Percentiles rank a stretch among this genome's conserved stretches.
Conservation (phyloP, 306 rosid species). For the Cucumis melo region DNA sequence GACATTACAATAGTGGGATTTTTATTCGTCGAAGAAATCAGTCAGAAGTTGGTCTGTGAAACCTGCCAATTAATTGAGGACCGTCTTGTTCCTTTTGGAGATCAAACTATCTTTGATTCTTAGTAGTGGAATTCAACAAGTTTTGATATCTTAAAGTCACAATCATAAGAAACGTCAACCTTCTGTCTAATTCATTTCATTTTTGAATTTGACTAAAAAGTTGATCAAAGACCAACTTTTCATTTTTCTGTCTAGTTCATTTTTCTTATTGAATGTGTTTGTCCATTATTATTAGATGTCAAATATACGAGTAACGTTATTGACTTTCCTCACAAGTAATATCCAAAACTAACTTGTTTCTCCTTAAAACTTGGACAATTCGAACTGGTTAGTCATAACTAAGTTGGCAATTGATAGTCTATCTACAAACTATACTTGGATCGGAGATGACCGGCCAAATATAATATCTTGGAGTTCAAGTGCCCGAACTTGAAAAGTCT, state of each 20-base stretch:
- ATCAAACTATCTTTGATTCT: background rate
- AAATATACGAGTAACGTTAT: background rate
- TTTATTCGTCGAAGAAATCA: background rate
- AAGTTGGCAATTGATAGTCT: background rate
- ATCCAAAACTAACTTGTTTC: too few relatives aligned
- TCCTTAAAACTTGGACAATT: too few relatives aligned
- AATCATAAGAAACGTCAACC: background rate
- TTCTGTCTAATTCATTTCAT: background rate
- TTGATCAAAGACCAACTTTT: background rate
- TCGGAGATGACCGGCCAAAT: too few relatives aligned
- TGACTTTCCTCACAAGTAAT: background rate
- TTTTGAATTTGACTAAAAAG: background rate
- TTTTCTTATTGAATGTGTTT: background rate
- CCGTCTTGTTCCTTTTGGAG: background rate
- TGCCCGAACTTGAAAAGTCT: background rate
- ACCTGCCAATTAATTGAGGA: background rate
- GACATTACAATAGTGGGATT: background rate
- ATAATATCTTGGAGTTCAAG: background rate
- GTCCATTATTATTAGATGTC: background rate
- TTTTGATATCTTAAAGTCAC: background rate
- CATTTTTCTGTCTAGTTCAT: too few relatives aligned
- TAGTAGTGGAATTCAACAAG: background rate
- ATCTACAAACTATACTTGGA: too few relatives aligned
- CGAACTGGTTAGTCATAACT: too few relatives aligned
- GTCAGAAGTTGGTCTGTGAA: background rate